Base-by-base conservation (phyloP, 106 monocot species). In the Acorus gramineus region DNA sequence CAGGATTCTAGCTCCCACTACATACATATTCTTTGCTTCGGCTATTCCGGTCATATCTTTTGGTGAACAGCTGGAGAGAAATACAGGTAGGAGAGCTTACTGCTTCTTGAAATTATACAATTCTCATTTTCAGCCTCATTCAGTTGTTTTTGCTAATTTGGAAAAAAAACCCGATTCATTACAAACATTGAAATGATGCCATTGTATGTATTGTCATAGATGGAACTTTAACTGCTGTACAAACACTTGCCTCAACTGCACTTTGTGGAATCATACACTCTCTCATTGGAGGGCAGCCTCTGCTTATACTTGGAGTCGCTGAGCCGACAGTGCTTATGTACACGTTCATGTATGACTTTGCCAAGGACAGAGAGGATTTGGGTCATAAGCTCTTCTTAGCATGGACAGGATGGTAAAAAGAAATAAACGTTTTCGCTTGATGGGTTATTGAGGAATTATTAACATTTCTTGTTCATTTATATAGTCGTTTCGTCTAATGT, bases 31-130 rank as follows among this genome's bases (percentile, higher is more conserved):
- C 66, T 77, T 77, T 50, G 66, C 77, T 11, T 77, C 77, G 53
- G 77, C 77, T 42, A 77, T 77, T 77, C 77, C 77, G 46, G 77
- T 77, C 48, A 77, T 77, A 61, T 77, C 77, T 9, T 77, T 77
- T 50, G 77, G 77, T 45, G 77, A 77, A 49, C 77, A 77, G 44
- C 66, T 77, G 43, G 77, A 77, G 56, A 71, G 77, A 61, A 71
- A 44, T 53, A 77, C 77, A 65, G 77, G 77, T 71, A 50, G 10
- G 59, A 28, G 28, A 28, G 28, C 28, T 28, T 28, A 0, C 28
- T 28, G 28, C 28, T 28, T 28, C 28, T 28, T 28, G 28, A 28
- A 28, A 14, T 64, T 14, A 59, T 59, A 12, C 3, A 43, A 13
- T 7, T 2, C 14, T 42, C 4, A 28, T 59, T 59, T 4, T 3